Base-by-base conservation (phyloP, 495 filamentous ascomycete species). In the Pseudomonodictys pantanalensis region DNA sequence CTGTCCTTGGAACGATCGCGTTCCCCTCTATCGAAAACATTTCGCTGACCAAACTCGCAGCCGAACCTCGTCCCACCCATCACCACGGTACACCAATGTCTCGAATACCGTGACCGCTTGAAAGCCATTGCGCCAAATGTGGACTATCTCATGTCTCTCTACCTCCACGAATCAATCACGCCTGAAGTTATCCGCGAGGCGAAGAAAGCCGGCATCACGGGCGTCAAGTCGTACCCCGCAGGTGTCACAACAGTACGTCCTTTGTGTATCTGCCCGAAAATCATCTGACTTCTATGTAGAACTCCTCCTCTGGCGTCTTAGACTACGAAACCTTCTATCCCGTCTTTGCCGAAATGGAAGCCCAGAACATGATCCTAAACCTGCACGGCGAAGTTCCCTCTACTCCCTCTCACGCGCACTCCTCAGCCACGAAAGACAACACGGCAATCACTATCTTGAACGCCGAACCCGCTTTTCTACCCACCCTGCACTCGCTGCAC, bases 71-170 rank as follows among this genome's bases (percentile, higher is more conserved):
- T 80, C 20, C 92, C 92, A 11, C 90, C 89, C 15, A 78, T 93
- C 55, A 88, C 85, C 2, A 89, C 82, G 15, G 86, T 92, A 39
- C 75, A 80, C 54, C 81, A 85, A 69, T 90, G 89, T 25, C 74
- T 95, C 17, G 83, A 86, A 50, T 97, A 96, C 75, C 79, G 86
- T 63, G 72, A 78, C 49, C 76, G 77, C 8, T 79, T 97, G 46
- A 74, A 81, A 62, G 76, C 79, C 49, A 75, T 92, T 62, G 88
- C 87, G 46, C 85, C 86, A 0, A 79, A 81, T 32, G 85, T 96
- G 41, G 84, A 80, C 54, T 96, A 84, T 68, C 81, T 96, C 54
- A 95, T 97, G 91, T 88, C 90, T 3, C 79, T 97, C 24, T 97
- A 93, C 70, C 82, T 95, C 32, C 86, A 90, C 67, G 79, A 86